phyloP scores from a whole-genome alignment of 495 filamentous ascomycete genomes.

The Monascus purpureus region DNA sequence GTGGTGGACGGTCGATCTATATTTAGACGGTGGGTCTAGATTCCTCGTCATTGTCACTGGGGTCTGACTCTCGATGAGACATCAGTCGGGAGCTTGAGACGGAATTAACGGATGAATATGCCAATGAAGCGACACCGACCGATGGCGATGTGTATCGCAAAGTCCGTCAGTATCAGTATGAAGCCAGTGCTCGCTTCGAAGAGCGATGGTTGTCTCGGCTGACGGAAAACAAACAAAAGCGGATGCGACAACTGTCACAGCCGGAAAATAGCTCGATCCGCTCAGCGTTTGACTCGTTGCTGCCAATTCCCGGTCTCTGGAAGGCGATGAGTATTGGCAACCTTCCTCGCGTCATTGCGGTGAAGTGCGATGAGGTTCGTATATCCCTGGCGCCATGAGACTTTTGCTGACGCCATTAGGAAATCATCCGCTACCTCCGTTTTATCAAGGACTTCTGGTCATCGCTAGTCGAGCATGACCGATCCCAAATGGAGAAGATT shows the following conservation, averaged over 20 bases:
- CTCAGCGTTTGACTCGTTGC: constrained; percentile 14
- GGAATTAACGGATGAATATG: constrained; percentile 14
- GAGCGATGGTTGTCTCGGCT: constrained; percentile 5
- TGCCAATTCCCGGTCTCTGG: constrained; percentile 13
- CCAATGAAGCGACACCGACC: constrained; percentile 11
- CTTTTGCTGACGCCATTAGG: no score
- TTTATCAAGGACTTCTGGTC: constrained; percentile 9
- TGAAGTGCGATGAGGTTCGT: constrained; percentile 9
- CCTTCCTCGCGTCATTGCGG: constrained; percentile 7
- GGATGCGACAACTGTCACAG: constrained; percentile 3
- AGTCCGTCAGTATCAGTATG: constrained; percentile 14
- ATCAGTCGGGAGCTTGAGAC: constrained; percentile 10
- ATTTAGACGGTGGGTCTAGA: constrained; percentile 16
- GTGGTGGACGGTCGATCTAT: constrained; percentile 28
- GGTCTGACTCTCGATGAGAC: constrained; percentile 6
- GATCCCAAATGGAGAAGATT: background rate
- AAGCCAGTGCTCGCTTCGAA: constrained; percentile 5
- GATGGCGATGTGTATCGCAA: constrained; percentile 20
- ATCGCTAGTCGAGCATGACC: background rate
- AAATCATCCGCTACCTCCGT: constrained; percentile 7
- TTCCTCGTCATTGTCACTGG: background rate
- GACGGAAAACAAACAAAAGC: constrained; percentile 6
- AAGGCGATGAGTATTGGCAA: constrained; percentile 12
- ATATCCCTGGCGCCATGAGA: background rate
- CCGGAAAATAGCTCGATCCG: constrained; percentile 4